Evolutionary conservation across 192 early-diverging fungal species (phyloP).

Genomic region (Coemansia sp.): DNA sequence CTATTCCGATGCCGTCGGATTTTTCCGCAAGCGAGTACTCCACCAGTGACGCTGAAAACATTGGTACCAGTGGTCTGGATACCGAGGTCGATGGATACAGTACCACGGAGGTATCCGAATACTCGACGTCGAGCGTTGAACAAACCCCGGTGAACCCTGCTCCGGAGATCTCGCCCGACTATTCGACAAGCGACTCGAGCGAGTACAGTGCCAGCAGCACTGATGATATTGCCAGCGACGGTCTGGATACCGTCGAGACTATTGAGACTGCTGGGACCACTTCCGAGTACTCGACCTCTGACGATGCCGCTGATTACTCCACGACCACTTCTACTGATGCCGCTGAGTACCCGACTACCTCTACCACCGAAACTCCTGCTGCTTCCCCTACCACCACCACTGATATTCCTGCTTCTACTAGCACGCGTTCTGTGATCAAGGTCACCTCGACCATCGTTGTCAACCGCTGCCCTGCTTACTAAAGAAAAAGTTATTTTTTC

Average conservation of each 20-base stretch:
- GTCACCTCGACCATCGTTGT: slow-evolving; percentile 7
- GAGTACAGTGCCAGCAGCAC: neutral
- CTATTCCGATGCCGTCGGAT: neutral
- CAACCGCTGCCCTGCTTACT: slow-evolving; percentile 6
- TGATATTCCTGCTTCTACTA: neutral
- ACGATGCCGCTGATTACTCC: neutral
- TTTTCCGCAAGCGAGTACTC: neutral
- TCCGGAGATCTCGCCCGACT: neutral
- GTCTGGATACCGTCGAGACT: neutral
- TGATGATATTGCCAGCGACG: neutral
- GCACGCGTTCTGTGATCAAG: neutral
- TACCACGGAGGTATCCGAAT: neutral
- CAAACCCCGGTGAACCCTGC: neutral
- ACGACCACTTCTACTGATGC: neutral
- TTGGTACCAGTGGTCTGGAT: too few species aligned
- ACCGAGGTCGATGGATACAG: neutral
- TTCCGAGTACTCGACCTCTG: neutral
- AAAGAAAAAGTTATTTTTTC: neutral
- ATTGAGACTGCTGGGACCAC: neutral
- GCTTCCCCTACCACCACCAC: neutral
- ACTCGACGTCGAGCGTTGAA: slow-evolving; percentile 2
- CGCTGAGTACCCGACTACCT: neutral
- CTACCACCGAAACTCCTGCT: neutral
- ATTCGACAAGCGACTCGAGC: neutral
- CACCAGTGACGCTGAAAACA: neutral